Base-by-base conservation (phyloP, 345 rosid species). In the Populus alba region DNA sequence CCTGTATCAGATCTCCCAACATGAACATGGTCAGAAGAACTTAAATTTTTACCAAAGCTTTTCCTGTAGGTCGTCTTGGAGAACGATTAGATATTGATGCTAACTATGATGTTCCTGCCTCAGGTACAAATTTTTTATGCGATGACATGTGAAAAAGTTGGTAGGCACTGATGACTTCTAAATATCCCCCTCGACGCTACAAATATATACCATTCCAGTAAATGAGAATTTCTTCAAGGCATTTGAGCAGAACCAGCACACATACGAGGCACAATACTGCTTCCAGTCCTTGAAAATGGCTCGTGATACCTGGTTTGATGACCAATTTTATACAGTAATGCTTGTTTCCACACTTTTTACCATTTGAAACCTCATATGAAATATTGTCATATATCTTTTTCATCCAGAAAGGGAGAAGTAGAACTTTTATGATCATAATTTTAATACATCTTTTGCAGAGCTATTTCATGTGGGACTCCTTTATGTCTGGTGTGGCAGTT, bases 381-480 rank as follows among this genome's bases (percentile, higher is more conserved):
- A 51, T 39, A 27, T 27, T 27, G 16, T 10, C 77, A 47, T 23
- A 68, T 39, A 51, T 51, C 6, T 51, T 2, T 18, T 6, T 51
- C 57, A 0, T 51, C n/a, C n/a, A 4, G 57, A 7, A 18, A 51
- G n/a, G 53, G 57, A 51, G 57, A 51, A 18, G 8, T 51, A 51
- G 6, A 51, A 51, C 22, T 51, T 6, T 6, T 6, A 51, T 51
- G 57, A 51, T 51, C 57, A 18, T 18, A 51, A 51, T 51, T 7
- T 51, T 51, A 18, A 6, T 18, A 18, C 57, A 51, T 51, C 33
- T 68, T 77, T 65, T 79, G 79, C 87, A 92, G 97, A 91, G 91
- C 86, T 92, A 85, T 79, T 93, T 85, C 89, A 93, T 95, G 99
- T 95, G 99, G 99, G 98, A 93, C 68, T 92, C 99, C 18, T 95